Base-by-base conservation (phyloP, 2,329 filamentous ascomycete genomes). In the Aspergillus floridensis region DNA sequence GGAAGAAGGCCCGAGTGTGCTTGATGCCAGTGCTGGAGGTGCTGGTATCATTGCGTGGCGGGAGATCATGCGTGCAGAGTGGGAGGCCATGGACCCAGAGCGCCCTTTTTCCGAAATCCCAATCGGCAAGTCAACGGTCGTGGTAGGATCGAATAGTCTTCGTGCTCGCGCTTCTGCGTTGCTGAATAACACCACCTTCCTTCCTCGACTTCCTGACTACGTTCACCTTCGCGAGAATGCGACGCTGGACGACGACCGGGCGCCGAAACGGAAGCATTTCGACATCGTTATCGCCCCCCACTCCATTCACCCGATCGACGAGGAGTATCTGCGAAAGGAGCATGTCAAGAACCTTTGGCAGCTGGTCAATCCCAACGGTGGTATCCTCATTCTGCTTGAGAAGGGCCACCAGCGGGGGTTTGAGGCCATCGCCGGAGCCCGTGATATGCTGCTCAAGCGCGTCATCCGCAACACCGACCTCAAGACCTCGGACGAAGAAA, bases 391-490 rank as follows among this genome's bases (percentile, higher is more conserved):
- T 52, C 77, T 98, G 3, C 79, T 97, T 22, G 95, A 99, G 74
- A 98, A 97, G 74, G 95, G 92, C 0, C 86, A 96, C 12, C 91
- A 92, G 12, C 86, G 91, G 48, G 95, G 95, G 0, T 99, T 99
- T 66, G 95, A 98, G 73, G 90, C 91, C 14, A 86, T 99, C 46
- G 93, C 92, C 11, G 90, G 89, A 51, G 92, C 93, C 5, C 87
- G 95, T 53, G 84, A 92, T 47, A 86, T 90, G 60, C 79, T 99
- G 0, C 81, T 98, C 0, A 85, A 90, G 61, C 86, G 89, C 49
- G 88, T 91, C 71, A 89, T 96, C 58, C 67, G 74, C 3, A 86
- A 86, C 14, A 87, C 88, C 0, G 78, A 3, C 78, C 80, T 12
- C 76, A 77, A 10, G 69, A 74, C 11, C 75, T 80, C 58, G 63